Conservation (phyloP, 495 filamentous ascomycete species). For the Durotheca rogersii region DNA sequence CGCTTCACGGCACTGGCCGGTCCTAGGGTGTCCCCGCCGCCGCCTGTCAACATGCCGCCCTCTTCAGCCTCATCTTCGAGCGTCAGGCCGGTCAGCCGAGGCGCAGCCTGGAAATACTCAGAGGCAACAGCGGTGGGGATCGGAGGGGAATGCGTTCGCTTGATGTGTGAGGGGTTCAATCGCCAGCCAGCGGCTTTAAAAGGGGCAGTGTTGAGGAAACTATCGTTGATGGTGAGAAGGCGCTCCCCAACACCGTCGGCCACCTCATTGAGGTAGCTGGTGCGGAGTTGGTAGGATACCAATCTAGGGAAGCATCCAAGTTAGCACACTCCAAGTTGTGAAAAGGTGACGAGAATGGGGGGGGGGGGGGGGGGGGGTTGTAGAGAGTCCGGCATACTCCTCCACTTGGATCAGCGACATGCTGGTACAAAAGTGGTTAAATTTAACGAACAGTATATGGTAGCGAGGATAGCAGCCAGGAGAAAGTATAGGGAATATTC, state of each 20-base stretch:
- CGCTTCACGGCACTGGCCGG: conserved; percentile 60
- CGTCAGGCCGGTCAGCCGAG: conserved; percentile 50
- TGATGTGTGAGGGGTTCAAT: conserved; percentile 70
- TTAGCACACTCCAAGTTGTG: conserved; percentile 18
- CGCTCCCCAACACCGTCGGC: conserved; percentile 96
- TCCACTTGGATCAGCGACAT: conserved; percentile 98
- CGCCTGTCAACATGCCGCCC: conserved; percentile 74
- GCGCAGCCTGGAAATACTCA: conserved; percentile 83
- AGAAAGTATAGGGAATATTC: too few relatives aligned
- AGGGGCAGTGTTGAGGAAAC: conserved; percentile 87
- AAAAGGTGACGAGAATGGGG: conserved; percentile 6
- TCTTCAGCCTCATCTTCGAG: conserved; percentile 80
- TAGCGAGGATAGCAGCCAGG: too few relatives aligned
- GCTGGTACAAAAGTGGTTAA: conserved; percentile 9
- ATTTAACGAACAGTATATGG: conserved; percentile 2
- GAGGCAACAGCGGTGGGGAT: conserved; percentile 88
- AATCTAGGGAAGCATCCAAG: conserved; percentile 56
- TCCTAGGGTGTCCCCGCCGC: conserved; percentile 71
- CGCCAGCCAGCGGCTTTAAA: conserved; percentile 96
- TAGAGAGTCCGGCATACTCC: conserved; percentile 75
- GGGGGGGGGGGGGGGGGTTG: too few relatives aligned
- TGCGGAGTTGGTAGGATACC: conserved; percentile 89
- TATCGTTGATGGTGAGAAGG: conserved; percentile 87
- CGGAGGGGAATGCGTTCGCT: conserved; percentile 91
- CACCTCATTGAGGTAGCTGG: conserved; percentile 83